phyloP scores from a whole-genome alignment of 108 stramenopile genomes.

The Skeletonema marinoi region DNA sequence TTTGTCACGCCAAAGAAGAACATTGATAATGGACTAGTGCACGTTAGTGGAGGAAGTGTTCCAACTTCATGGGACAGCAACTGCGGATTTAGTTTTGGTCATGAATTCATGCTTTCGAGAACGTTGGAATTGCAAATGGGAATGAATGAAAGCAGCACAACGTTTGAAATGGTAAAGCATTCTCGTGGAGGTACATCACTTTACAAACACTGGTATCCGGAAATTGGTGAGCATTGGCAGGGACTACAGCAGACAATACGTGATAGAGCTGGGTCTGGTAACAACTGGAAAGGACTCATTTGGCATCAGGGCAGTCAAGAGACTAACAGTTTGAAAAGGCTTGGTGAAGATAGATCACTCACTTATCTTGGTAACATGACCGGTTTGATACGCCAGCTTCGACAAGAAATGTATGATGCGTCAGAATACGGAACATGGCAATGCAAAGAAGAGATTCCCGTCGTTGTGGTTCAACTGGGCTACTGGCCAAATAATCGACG shows the following conservation, averaged over 20 bases:
- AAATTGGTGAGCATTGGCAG: conserved; percentile 1
- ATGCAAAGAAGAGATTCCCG: conserved; percentile 23
- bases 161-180: conserved; percentile 11
- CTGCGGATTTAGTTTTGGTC: conserved; percentile 8
- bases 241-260: conserved; percentile 8
- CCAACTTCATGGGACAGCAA: conserved; percentile 2
- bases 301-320: neutral
- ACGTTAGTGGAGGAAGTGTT: conserved; percentile 1
- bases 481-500: neutral
- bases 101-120: conserved; percentile 4
- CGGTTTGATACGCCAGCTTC: neutral
- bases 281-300: conserved; percentile 1
- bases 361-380: conserved; percentile 20
- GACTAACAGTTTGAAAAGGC: neutral
- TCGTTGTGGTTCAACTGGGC: conserved; percentile 8
- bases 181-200: neutral
- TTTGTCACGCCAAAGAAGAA: neutral
- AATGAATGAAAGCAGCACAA: neutral
- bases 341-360: neutral
- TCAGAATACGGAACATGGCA: conserved; percentile 14
- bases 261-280: neutral
- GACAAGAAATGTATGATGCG: conserved; percentile 14
- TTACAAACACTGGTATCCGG: conserved; percentile 12
- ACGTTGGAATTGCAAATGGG: conserved; percentile 10
- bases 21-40: neutral